A percentile compares a stretch with the other conserved stretches of the same genome.
Evolutionary conservation across 2,329 filamentous ascomycete genomes (phyloP).

Genomic region (Fusarium sp.): DNA sequence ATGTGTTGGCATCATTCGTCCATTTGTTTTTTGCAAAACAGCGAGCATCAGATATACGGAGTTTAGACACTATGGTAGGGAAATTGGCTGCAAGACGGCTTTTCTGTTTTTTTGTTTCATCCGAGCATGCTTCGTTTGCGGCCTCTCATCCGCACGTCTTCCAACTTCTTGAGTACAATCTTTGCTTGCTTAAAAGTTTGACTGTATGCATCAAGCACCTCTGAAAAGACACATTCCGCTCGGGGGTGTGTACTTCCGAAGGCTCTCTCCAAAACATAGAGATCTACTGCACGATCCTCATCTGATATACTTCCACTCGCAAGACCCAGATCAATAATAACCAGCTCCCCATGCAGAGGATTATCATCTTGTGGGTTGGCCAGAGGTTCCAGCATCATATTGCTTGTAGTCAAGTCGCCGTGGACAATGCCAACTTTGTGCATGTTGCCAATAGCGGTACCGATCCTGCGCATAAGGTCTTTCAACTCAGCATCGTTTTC

Average conservation of each 20-base stretch:
- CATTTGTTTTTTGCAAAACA: constrained; percentile 45
- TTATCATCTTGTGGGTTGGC: constrained; percentile 38
- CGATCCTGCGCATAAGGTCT: constrained; percentile 76
- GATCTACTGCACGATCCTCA: constrained; percentile 93
- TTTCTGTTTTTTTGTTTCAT: constrained; percentile 53
- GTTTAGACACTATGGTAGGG: constrained; percentile 42
- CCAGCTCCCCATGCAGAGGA: constrained; percentile 75
- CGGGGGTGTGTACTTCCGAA: constrained; percentile 95
- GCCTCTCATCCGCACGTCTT: constrained; percentile 93
- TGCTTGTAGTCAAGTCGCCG: constrained; percentile 96
- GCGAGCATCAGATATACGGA: constrained; percentile 51
- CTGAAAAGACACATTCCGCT: constrained; percentile 79
- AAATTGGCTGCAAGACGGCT: constrained; percentile 44
- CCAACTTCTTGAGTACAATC: constrained; percentile 81
- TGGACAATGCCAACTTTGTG: constrained; percentile 90
- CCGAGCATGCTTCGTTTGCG: constrained; percentile 98
- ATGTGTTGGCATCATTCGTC: constrained; percentile 31
- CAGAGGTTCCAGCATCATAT: constrained; percentile 80
- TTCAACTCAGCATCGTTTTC: constrained; percentile 64
- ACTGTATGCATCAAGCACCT: constrained; percentile 79
- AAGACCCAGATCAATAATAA: constrained; percentile 94
- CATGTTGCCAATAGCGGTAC: constrained; percentile 76
- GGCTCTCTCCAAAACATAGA: constrained; percentile 94
- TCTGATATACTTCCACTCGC: constrained; percentile 84
- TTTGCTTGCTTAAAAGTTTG: constrained; percentile 79